Base-by-base conservation (phyloP, 805 yeast genomes). In the Suhomyces xylopsoci region DNA sequence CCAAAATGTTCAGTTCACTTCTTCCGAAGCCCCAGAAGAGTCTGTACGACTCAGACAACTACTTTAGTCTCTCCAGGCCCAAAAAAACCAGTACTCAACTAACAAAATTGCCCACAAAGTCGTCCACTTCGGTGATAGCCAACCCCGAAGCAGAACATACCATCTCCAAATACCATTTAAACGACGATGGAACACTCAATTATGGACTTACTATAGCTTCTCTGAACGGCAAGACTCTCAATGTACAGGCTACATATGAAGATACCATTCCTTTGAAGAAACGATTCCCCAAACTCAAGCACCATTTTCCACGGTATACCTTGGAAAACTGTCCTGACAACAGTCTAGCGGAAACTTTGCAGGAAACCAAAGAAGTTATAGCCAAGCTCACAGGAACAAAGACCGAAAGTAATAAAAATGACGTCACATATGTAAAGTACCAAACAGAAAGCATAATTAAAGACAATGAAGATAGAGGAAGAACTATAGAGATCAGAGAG, bases 401-500 rank as follows among this genome's bases (percentile, higher is more conserved):
- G 2, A 63, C 62, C 5, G 61, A 58, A 1, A 57, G 61, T 70
- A 1, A 79, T 76, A 6, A 74, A 73, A 53, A 53, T 6, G 56
- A 68, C 8, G 62, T 60, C 0, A 48, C 60, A 1, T 58, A 57
- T 44, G 54, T 67, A 5, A 58, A 62, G 9, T 64, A 66, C 49
- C 55, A 57, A 0, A 49, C 69, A 2, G 57, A 55, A 5, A 55
- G 62, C 42, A 45, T 65, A 2, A 44, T 55, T 4, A 24, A 51
- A 7, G 56, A 51, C 4, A 49, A 62, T 59, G 28, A 45, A 22
- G 50, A 52, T 15, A 47, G 64, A 42, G 69, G 63, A 30, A 58
- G 89, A 52, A 70, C 78, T 3, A 79, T 91, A 25, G 84, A 84
- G 60, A 82, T 92, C 43, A 83, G 84, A 12, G 89, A 85, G 51